phyloP scores from a whole-genome alignment of 768 basidiomycete genomes.

The Rhodotorula toruloides region DNA sequence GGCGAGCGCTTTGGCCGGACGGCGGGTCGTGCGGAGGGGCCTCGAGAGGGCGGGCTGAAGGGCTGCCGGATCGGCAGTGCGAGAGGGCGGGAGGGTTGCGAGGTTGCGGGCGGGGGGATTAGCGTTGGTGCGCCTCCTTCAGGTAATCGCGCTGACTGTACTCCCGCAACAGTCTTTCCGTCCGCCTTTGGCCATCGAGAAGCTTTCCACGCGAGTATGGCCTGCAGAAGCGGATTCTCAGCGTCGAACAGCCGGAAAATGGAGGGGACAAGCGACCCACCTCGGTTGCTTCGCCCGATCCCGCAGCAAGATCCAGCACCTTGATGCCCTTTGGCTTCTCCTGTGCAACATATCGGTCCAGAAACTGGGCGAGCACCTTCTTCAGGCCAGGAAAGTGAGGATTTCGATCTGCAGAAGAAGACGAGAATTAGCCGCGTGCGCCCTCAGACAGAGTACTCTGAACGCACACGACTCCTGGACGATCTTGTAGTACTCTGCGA shows the following conservation, averaged over 20 bases:
- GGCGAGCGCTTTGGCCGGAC: neutral
- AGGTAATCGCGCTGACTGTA: too few relatives aligned
- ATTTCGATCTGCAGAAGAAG: constrained; percentile 53
- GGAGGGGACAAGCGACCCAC: neutral
- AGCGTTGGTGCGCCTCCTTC: too few relatives aligned
- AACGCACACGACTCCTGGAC: constrained; percentile 28
- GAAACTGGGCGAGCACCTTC: constrained; percentile 51
- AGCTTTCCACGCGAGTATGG: constrained; percentile 5
- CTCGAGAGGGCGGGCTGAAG: constrained; percentile 5
- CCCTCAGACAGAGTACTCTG: neutral
- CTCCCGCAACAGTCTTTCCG: too few relatives aligned
- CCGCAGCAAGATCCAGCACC: constrained; percentile 62
- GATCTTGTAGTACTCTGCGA: constrained; percentile 51
- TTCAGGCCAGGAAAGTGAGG: constrained; percentile 66
- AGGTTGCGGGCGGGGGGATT: neutral
- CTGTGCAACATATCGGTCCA: constrained; percentile 47
- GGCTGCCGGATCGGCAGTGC: neutral
- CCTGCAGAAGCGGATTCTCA: neutral
- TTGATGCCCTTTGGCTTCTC: constrained; percentile 50
- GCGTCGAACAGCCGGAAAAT: neutral
- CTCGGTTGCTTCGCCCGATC: constrained; percentile 41
- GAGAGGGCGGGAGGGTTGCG: neutral
- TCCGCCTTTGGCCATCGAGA: constrained; percentile 8
- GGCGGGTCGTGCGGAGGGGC: constrained; percentile 15
- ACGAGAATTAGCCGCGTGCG: too few relatives aligned